Base-by-base conservation (phyloP, 1,284 basidiomycete genomes). In the Agaricales sp. region DNA sequence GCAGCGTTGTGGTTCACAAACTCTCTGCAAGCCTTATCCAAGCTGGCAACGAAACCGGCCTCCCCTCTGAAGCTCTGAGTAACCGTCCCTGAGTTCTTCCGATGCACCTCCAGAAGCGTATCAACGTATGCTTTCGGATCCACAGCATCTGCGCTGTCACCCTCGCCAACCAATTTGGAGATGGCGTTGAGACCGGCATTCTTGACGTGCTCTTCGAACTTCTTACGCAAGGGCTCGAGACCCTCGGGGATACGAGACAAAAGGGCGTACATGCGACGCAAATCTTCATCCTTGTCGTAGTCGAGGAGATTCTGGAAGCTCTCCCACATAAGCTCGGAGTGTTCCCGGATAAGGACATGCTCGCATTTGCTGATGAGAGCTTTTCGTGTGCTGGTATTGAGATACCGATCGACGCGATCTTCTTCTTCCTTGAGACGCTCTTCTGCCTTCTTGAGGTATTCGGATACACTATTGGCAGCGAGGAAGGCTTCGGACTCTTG, bases 371-470 rank as follows among this genome's bases (percentile, higher is more conserved):
- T 78, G 61, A 98, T 83, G 51, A 99, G 80, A 61, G 82, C 77
- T 66, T 89, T 90, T 58, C 87, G 80, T 4, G 93, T 95, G 60
- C 82, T 82, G 35, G 82, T 85, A 66, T 98, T 90, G 54, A 99
- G 74, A 66, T 97, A 98, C 49, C 94, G 77, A 63, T 96, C 93
- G 35, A 99, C 92, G 35, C 96, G 82, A 57, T 95, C 90, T 63
- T 95, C 92, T 63, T 99, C 96, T 66, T 99, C 95, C 52, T 83
- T 78, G 51, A 99, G 70, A 23, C 96, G 80, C 58, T 86, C 84
- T 62, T 98, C 94, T 2, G 92, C 96, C 69, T 93, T 95, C 74
- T 88, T 93, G 66, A 99, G 78, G 67, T 99, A 99, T 65, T 99
- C 96, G 20, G 92, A 89, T 26, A 98, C 90, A 44, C 81, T 87